Evolutionary conservation across 164 flowering plant species (phyloP), one percentile per base, ranked within the genome.

Genomic region (Stephania japonica): DNA sequence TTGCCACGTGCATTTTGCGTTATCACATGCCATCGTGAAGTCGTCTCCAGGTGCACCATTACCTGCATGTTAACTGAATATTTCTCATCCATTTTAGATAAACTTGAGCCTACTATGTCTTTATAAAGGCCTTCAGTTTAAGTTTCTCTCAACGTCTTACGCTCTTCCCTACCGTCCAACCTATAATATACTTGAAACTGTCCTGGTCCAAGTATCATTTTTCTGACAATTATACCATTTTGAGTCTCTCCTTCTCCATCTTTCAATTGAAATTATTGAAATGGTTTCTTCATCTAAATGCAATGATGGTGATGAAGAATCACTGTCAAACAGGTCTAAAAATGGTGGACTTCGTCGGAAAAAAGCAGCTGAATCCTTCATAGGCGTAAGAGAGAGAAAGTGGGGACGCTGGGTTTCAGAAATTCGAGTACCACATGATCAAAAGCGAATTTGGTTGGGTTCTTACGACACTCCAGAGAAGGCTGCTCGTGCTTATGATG

Each of bases 341-440:
- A 18, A 12, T 24, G 5, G 70, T n/a, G 70, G 21, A 9, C 24
- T 32, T n/a, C 25, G 27, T 26, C 50, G 32, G 5, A 69, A 44
- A 44, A 69, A 27, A 24, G 16, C 56, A 21, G 47, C 32, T 43
- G 71, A 44, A 42, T 44, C 71, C 71, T 69, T 69, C 59, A 82
- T 66, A 56, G 88, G 88, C 11, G 83, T 83, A 6, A 47, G 86
- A 67, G 76, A 71, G 81, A 78, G 86, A 65, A 83, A 79, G 61
- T 83, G 85, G 84, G 86, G 86, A 24, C 76, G 73, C 68, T 83
- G 82, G 79, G 87, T 85, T 10, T 79, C 84, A 0, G 87, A 85
- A 53, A 83, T 85, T 32, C 80, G 86, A 26, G 62, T 78, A 38
- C 87, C 87, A 6, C 74, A 76, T 27, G 77, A 81, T 73, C 67